These are phyloP conservation scores for Penicillium atrosanguineum DNA, from an alignment of 495 filamentous ascomycete species.

Conservation along the genomic window DNA sequence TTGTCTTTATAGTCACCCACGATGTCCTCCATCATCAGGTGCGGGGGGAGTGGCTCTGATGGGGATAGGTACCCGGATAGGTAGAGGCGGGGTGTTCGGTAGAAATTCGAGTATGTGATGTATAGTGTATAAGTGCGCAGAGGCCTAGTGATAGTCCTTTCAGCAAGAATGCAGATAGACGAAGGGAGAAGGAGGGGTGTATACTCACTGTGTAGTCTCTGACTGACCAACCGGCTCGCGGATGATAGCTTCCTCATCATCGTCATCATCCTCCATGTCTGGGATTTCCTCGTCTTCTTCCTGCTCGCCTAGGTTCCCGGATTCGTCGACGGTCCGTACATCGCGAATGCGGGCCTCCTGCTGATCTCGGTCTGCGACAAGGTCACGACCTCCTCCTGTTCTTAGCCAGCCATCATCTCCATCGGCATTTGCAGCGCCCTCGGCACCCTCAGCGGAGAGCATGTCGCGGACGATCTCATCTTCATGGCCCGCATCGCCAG, in stretches of 20 bases:
- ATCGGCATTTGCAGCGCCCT: slow-evolving; percentile 48
- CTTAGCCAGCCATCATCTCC: slow-evolving; percentile 90
- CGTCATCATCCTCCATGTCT: slow-evolving; percentile 97
- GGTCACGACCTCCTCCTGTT: slow-evolving; percentile 64
- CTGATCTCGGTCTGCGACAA: slow-evolving; percentile 45
- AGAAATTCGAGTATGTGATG: slow-evolving; percentile 95
- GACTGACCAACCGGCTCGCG: slow-evolving; percentile 60
- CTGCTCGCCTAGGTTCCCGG: slow-evolving; percentile 68
- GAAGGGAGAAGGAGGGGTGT: neutral
- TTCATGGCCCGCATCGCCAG: slow-evolving; percentile 78
- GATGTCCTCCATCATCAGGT: slow-evolving; percentile 98
- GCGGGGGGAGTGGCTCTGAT: slow-evolving; percentile 79
- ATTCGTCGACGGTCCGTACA: slow-evolving; percentile 82
- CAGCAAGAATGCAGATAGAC: neutral
- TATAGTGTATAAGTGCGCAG: slow-evolving; percentile 94
- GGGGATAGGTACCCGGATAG: slow-evolving; percentile 84
- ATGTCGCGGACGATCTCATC: slow-evolving; percentile 81
- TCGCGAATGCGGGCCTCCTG: slow-evolving; percentile 73
- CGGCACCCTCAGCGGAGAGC: slow-evolving; percentile 54
- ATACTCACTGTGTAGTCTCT: slow-evolving; percentile 65
- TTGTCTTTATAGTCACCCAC: slow-evolving; percentile 99
- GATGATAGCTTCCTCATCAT: slow-evolving; percentile 97
- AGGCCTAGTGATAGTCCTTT: slow-evolving; percentile 50
- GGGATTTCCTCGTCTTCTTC: slow-evolving; percentile 87
- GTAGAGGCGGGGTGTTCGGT: slow-evolving; percentile 94